phyloP scores from a whole-genome alignment of 768 basidiomycete genomes.

The Pisolithus marmoratus region DNA sequence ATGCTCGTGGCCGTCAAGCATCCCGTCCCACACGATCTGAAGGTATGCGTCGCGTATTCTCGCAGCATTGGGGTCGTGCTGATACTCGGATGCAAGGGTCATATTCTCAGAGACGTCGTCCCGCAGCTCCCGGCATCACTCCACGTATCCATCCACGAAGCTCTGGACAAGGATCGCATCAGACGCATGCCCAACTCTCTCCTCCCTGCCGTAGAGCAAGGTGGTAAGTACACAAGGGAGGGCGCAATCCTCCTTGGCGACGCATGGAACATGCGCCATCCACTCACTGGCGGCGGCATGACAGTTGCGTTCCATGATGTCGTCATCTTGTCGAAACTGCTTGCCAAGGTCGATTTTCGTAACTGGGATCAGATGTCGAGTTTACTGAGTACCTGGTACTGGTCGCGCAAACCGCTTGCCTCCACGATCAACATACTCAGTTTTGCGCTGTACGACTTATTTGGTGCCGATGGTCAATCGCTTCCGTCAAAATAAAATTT shows the following conservation, averaged over 20 bases:
- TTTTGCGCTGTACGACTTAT: slow-evolving; percentile 90
- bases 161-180: slow-evolving; percentile 75
- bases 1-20: slow-evolving; percentile 89
- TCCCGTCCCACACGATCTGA: slow-evolving; percentile 77
- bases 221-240: slow-evolving; percentile 41
- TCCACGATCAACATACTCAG: slow-evolving; percentile 91
- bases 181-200: slow-evolving; percentile 95
- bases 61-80: background rate
- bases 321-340: slow-evolving; percentile 60
- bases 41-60: slow-evolving; percentile 35
- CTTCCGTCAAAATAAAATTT: background rate
- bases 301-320: slow-evolving; percentile 90
- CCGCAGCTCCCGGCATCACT: slow-evolving; percentile 78
- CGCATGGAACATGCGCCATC: slow-evolving; percentile 99
- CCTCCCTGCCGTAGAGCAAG: slow-evolving; percentile 75
- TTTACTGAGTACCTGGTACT: slow-evolving; percentile 72
- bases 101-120: slow-evolving; percentile 67
- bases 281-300: slow-evolving; percentile 97
- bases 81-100: slow-evolving; percentile 34
- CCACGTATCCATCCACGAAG: slow-evolving; percentile 55
- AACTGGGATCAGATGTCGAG: slow-evolving; percentile 49
- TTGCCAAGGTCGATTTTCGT: slow-evolving; percentile 40
- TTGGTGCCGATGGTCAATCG: slow-evolving; percentile 81
- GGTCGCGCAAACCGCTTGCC: slow-evolving; percentile 76
- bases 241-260: slow-evolving; percentile 88